Conservation (phyloP, 371 early-diverging fungal genomes). For the Mucor velutinosus region DNA sequence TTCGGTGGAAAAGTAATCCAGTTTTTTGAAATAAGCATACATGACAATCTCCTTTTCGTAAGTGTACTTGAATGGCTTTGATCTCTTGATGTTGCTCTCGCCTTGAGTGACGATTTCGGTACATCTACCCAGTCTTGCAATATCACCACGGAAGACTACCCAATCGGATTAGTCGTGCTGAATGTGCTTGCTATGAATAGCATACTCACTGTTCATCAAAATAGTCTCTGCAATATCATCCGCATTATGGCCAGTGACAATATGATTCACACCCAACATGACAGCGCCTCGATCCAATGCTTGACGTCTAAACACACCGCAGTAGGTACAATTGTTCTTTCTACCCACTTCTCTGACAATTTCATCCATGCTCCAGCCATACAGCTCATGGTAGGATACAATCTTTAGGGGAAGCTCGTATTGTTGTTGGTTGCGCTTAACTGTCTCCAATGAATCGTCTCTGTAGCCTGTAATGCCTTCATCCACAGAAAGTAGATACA, state of each 20-base stretch:
- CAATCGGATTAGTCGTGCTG: background rate
- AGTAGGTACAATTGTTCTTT: conserved; percentile 99
- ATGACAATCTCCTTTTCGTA: conserved; percentile 99
- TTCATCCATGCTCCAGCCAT: conserved; percentile 99
- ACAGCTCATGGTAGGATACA: conserved; percentile 94
- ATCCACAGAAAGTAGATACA: conserved; percentile 96
- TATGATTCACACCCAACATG: conserved; percentile 90
- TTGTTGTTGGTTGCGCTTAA: conserved; percentile 94
- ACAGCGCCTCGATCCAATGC: conserved; percentile 97
- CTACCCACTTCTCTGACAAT: conserved; percentile 95
- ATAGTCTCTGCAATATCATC: conserved; percentile 99
- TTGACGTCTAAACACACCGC: conserved; percentile 99
- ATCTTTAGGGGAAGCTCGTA: conserved; percentile 94
- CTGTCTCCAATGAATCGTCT: conserved; percentile 98
- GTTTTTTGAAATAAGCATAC: conserved; percentile 99
- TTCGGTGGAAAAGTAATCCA: conserved; percentile 99
- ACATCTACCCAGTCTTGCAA: conserved; percentile 93
- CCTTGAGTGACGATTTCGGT: conserved; percentile 89
- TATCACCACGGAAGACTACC: conserved; percentile 95
- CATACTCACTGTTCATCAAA: conserved; percentile 94
- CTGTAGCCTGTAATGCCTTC: conserved; percentile 99
- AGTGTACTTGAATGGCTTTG: conserved; percentile 99
- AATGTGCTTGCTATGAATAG: background rate
- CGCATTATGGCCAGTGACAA: conserved; percentile 99
- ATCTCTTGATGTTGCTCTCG: conserved; percentile 80